These are phyloP conservation scores for Saccharomycopsis crataegensis DNA, from an alignment of 1,139 yeast genomes.

Conservation along the genomic window DNA sequence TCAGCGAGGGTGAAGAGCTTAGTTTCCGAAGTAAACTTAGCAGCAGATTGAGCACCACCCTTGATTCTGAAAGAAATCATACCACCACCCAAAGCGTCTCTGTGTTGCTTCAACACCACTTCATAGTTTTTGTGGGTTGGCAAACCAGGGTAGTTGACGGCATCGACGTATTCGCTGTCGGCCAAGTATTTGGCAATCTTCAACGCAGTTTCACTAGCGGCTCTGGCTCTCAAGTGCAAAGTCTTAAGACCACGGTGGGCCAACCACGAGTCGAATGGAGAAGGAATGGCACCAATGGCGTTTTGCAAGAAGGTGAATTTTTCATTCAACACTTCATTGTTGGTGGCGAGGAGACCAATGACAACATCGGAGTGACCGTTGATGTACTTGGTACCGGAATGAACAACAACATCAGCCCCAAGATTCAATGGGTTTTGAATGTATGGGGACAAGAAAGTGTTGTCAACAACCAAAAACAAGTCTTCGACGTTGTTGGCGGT, in stretches of 20 bases:
- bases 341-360: conserved; percentile 76
- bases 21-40: conserved; percentile 65
- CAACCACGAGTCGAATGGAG: conserved; percentile 88
- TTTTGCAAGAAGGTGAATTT: conserved; percentile 72
- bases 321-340: conserved; percentile 52
- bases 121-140: conserved; percentile 55
- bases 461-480: conserved; percentile 73
- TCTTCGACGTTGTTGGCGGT: conserved; percentile 35
- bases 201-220: conserved; percentile 60
- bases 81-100: conserved; percentile 86
- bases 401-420: conserved; percentile 85
- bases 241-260: conserved; percentile 92
- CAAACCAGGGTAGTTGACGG: conserved; percentile 81
- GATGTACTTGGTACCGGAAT: conserved; percentile 85
- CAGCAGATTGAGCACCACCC: conserved; percentile 76
- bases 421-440: conserved; percentile 73
- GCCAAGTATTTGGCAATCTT: conserved; percentile 64
- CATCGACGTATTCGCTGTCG: conserved; percentile 42
- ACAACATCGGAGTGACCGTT: conserved; percentile 93
- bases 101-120: conserved; percentile 67
- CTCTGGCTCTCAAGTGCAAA: conserved; percentile 70
- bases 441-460: conserved; percentile 92
- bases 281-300: conserved; percentile 84
- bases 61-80: conserved; percentile 82
- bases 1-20: conserved; percentile 81